Base-by-base conservation (phyloP, 108 stramenopile genomes). In the Ochromonas danica region DNA sequence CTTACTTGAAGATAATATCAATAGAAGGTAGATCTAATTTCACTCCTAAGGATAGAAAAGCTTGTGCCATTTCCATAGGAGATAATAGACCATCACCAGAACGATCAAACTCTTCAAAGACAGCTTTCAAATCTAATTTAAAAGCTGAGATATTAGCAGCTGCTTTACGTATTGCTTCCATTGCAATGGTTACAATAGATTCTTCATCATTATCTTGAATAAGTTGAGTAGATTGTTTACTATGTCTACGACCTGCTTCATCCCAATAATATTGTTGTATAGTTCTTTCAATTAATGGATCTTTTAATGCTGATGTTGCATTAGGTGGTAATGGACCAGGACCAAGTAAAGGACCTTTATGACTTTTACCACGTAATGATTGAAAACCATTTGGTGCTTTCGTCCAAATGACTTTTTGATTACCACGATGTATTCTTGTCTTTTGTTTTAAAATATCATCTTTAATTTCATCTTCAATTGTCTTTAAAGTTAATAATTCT, bases 241-340 rank as follows among this genome's bases (percentile, higher is more conserved):
- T 31, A 40, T 70, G 67, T 17, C 67, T 10, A 14, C 67, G 36
- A 22, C 67, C 67, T 14, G 17, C 10, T 10, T 10, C 10, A 40
- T 70, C 67, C 67, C 67, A 70, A 31, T 70, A 70, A 22, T 70
- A 70, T 40, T 70, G 10, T 10, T 22, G 39, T 22, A 40, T 70
- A 31, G 67, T 40, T 31, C 10, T 38, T 31, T 70, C 39, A 22
- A 70, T 22, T 10, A 22, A 10, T 10, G 67, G 67, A 22, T 70
- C 22, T 17, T 70, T 38, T 31, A 70, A 31, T 22, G 67, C 10
- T 31, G 14, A 31, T 10, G 67, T 70, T 22, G 67, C 67, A 10
- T 70, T 40, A 10, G 67, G 39, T 31, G 67, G 67, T 17, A 70
- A 40, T 70, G 67, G 67, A 17, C 67, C 67, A 10, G 67, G 67